phyloP scores from a whole-genome alignment of 1,284 basidiomycete genomes.

The Porogramme epimiltina region DNA sequence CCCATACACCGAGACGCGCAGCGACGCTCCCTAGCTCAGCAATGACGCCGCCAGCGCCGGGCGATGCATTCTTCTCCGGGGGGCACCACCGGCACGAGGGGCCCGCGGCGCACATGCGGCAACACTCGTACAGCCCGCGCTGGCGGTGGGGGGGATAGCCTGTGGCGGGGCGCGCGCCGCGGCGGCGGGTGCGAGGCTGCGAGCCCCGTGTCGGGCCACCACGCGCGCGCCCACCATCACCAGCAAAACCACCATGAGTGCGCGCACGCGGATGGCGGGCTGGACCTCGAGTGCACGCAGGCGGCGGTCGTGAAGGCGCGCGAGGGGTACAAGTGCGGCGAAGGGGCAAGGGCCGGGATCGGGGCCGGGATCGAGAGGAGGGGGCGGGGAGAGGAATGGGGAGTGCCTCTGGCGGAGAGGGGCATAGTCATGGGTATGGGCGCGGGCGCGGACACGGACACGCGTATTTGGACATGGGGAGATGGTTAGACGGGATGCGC shows the following conservation, averaged over 20 bases:
- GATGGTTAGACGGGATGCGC: constrained; percentile 23
- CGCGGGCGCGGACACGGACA: too few species aligned
- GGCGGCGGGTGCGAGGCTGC: too few species aligned
- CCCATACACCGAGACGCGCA: not conserved
- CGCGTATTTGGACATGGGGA: constrained; percentile 30
- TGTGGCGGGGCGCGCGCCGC: constrained; percentile 10
- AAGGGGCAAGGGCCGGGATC: too few species aligned
- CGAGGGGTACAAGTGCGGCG: too few species aligned
- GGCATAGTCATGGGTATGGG: constrained; percentile 13
- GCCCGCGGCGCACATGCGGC: constrained; percentile 34
- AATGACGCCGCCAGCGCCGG: not conserved
- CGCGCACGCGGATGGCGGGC: too few species aligned
- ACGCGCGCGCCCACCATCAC: too few species aligned
- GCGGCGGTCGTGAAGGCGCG: too few species aligned
- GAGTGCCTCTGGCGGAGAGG: constrained; percentile 3
- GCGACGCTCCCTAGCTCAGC: not conserved
- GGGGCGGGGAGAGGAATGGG: too few species aligned
- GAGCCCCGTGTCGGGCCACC: too few species aligned
- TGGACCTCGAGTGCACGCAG: too few species aligned
- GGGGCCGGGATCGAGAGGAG: too few species aligned
- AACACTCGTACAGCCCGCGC: constrained; percentile 34
- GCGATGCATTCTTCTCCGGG: constrained; percentile 30
- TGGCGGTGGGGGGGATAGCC: constrained; percentile 13
- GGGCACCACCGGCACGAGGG: constrained; percentile 46
- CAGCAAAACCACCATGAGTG: too few species aligned